These are phyloP conservation scores for Breynia disticha DNA, from an alignment of 441 rosid species.

Conservation along the genomic window DNA sequence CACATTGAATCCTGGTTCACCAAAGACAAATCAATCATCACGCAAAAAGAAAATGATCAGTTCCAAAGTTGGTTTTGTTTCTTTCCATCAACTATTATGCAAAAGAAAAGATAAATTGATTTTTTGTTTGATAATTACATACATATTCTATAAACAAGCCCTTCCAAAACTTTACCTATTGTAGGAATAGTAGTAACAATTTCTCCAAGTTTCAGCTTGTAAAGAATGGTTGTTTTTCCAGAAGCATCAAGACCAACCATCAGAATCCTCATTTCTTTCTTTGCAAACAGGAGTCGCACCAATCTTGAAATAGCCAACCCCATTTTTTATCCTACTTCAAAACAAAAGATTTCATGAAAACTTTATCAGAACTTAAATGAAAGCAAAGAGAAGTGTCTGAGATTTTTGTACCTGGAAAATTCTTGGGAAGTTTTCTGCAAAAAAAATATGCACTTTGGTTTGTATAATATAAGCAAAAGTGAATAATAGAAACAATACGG, in stretches of 20 bases:
- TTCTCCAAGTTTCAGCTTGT: constrained; percentile 56
- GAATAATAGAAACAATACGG: too few relatives aligned
- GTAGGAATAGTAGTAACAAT: constrained; percentile 17
- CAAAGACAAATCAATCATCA: constrained; percentile 3
- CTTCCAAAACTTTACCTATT: too few relatives aligned
- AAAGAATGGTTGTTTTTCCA: constrained; percentile 61
- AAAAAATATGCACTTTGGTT: too few relatives aligned
- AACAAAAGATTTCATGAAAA: too few relatives aligned
- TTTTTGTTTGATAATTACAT: background rate
- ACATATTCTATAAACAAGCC: constrained; percentile 18
- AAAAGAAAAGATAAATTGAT: background rate
- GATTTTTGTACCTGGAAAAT: too few relatives aligned
- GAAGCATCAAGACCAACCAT: constrained; percentile 68
- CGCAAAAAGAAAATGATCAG: too few relatives aligned
- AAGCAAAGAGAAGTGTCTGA: background rate
- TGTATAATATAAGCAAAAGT: too few relatives aligned
- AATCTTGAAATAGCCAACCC: constrained; percentile 44
- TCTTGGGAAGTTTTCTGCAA: too few relatives aligned
- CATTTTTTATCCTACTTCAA: constrained; percentile 16
- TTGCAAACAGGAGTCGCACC: constrained; percentile 37
- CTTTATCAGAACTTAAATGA: constrained; percentile 5
- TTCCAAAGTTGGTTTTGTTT: too few relatives aligned
- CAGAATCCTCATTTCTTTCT: constrained; percentile 58
- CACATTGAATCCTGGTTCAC: constrained; percentile 42
- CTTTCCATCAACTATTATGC: background rate